These are phyloP conservation scores for Xanthoparmelia taractica DNA, from an alignment of 495 filamentous ascomycete species.

Conservation along the genomic window DNA sequence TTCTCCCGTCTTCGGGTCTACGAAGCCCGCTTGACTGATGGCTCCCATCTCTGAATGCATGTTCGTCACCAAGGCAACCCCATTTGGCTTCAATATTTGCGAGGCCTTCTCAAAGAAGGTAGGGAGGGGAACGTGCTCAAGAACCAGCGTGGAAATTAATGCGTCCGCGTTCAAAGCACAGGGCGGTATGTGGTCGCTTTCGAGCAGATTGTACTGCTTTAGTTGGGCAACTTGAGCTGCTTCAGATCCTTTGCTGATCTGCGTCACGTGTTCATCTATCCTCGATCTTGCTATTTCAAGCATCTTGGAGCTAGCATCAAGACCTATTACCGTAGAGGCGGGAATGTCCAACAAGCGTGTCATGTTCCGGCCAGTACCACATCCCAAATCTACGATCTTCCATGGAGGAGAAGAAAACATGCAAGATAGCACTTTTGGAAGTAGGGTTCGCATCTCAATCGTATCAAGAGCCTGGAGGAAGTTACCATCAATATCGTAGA, in stretches of 20 bases:
- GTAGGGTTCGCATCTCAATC: slow-evolving; percentile 44
- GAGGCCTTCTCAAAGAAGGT: slow-evolving; percentile 49
- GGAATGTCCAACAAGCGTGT: slow-evolving; percentile 41
- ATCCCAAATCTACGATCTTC: slow-evolving; percentile 53
- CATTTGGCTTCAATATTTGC: slow-evolving; percentile 42
- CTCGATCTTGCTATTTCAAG: slow-evolving; percentile 46
- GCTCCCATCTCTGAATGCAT: slow-evolving; percentile 67
- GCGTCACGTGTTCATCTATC: slow-evolving; percentile 2
- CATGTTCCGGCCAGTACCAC: slow-evolving; percentile 65
- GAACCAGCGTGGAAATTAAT: slow-evolving; percentile 57
- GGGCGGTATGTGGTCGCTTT: slow-evolving; percentile 21
- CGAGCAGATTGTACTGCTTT: slow-evolving; percentile 29
- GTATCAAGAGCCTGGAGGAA: slow-evolving; percentile 65
- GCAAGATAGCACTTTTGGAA: slow-evolving; percentile 45
- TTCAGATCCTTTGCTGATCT: not conserved
- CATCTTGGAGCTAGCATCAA: slow-evolving; percentile 49
- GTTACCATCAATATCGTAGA: slow-evolving; percentile 68
- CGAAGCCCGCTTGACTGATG: slow-evolving; percentile 59
- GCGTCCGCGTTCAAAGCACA: slow-evolving; percentile 33
- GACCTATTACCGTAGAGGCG: slow-evolving; percentile 34
- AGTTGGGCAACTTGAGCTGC: slow-evolving; percentile 28
- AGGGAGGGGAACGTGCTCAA: slow-evolving; percentile 57
- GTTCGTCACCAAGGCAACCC: slow-evolving; percentile 57
- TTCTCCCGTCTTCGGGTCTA: slow-evolving; percentile 45
- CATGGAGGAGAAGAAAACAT: slow-evolving; percentile 31